Evolutionary conservation across 106 monocot genomes (phyloP), one percentile per base, ranked within the genome.

Genomic region (Cymbidium sinense): DNA sequence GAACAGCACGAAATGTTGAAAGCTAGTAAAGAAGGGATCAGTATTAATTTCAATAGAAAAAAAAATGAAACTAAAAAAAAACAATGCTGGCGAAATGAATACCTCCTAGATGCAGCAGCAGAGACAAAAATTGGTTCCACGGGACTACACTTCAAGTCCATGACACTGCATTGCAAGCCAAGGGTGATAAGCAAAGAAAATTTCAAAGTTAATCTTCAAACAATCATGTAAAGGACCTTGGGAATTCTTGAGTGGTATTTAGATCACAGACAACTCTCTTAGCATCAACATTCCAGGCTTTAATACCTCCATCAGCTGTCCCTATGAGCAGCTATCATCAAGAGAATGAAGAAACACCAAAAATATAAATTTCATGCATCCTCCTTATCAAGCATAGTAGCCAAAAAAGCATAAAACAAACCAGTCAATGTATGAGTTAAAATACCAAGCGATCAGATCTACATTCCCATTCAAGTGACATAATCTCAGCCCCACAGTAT

Each of bases 201-300:
- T 33, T 70, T 37, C 9, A 47, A 44, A 80, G 51, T 27, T 23
- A n/a, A 61, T 34, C 19, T 34, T 21, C 19, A 71, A 71, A 81
- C 29, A 5, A 51, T 25, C 19, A 61, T 30, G 23, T 50, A 78
- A 75, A 64, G 31, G 77, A 96, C 96, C 94, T 92, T 51, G 96
- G 94, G 84, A 87, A 98, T 70, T 90, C 90, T 82, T 79, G 50
- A 17, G 90, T 77, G 58, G 96, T 94, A 62, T 78, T 94, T 51
- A 99, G 84, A 83, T 99, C 94, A 87, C 90, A 91, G n/a, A 99
- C 94, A 82, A 99, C 98, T 89, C 98, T 85, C 79, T 99, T 99
- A 43, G 98, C 92, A 90, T 99, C 98, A 92, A 87, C 94, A 85
- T 99, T 99, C 98, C 98, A 99, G 78, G 98, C 98, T 87, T 99